Conservation (phyloP, 176 grass and related monocot genomes). For the Cenchrus fungigraminus region DNA sequence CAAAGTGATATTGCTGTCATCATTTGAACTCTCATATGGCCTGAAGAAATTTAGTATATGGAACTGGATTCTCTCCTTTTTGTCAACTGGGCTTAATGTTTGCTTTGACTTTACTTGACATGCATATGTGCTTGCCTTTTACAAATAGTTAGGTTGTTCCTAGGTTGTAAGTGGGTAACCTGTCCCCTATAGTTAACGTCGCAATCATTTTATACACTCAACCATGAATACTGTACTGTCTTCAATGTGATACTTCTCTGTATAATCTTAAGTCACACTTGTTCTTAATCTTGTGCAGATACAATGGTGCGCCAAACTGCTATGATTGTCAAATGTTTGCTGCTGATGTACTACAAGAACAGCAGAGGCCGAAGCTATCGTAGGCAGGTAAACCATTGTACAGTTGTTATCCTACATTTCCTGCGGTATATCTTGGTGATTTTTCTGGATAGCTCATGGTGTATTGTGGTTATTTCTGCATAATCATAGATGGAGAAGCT, state of each 20-base stretch:
- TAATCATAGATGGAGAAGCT: neutral
- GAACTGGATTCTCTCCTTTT: neutral
- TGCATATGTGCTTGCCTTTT: neutral
- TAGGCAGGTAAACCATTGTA: constrained; percentile 68
- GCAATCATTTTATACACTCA: neutral
- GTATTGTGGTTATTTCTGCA: neutral
- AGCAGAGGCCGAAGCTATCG: constrained; percentile 84
- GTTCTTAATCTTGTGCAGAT: constrained; percentile 54
- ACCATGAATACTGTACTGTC: neutral
- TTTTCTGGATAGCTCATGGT: constrained; percentile 8
- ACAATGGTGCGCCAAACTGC: constrained; percentile 94
- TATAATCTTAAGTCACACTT: constrained; percentile 9
- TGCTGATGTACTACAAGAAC: constrained; percentile 96
- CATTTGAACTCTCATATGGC: neutral
- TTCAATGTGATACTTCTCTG: neutral
- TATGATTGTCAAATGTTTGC: constrained; percentile 87
- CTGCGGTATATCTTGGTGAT: constrained; percentile 18
- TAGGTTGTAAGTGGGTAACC: constrained; percentile 12
- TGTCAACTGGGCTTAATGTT: constrained; percentile 4
- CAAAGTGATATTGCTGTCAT: neutral
- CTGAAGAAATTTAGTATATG: constrained; percentile 28
- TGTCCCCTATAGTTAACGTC: neutral
- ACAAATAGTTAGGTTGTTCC: constrained; percentile 2
- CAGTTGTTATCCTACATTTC: constrained; percentile 14
- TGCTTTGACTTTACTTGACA: constrained; percentile 22